Conservation (phyloP, 176 grass and related monocot genomes). For the Typha latifolia region DNA sequence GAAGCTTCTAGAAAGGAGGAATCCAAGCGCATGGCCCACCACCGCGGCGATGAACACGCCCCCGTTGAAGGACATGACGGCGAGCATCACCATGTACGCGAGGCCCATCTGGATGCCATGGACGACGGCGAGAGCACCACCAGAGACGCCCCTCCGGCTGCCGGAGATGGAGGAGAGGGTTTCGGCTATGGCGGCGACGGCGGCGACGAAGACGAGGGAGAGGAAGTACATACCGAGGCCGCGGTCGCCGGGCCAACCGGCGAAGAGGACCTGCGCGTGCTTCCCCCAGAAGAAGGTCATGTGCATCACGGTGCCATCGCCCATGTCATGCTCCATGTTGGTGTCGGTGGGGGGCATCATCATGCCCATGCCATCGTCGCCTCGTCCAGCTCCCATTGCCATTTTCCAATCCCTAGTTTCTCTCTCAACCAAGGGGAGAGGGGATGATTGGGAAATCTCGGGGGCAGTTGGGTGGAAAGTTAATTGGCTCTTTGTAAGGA, state of each 20-base stretch:
- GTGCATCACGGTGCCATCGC: conserved; percentile 27
- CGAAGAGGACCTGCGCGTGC: conserved; percentile 41
- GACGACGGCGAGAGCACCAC: too few relatives aligned
- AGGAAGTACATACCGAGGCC: conserved; percentile 43
- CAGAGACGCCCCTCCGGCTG: not conserved
- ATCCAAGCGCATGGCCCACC: conserved; percentile 47
- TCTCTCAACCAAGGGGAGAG: too few relatives aligned
- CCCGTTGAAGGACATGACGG: conserved; percentile 60
- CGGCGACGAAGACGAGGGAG: conserved; percentile 54
- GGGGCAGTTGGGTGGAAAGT: too few relatives aligned
- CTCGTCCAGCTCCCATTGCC: too few relatives aligned
- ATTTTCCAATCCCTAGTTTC: too few relatives aligned
- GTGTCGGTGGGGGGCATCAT: not conserved
- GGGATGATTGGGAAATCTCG: too few relatives aligned
- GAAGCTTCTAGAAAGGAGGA: conserved; percentile 44
- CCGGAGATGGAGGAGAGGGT: conserved; percentile 36
- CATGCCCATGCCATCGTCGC: not conserved
- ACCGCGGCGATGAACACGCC: conserved; percentile 47
- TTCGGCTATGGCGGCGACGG: conserved; percentile 48
- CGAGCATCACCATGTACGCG: conserved; percentile 56
- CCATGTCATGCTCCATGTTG: not conserved
- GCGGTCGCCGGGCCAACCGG: conserved; percentile 51
- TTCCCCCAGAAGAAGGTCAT: conserved; percentile 65
- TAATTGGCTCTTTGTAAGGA: too few relatives aligned
- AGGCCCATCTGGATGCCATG: conserved; percentile 24